Base-by-base conservation (phyloP, 2,329 filamentous ascomycete genomes). In the Fusarium domesticum region DNA sequence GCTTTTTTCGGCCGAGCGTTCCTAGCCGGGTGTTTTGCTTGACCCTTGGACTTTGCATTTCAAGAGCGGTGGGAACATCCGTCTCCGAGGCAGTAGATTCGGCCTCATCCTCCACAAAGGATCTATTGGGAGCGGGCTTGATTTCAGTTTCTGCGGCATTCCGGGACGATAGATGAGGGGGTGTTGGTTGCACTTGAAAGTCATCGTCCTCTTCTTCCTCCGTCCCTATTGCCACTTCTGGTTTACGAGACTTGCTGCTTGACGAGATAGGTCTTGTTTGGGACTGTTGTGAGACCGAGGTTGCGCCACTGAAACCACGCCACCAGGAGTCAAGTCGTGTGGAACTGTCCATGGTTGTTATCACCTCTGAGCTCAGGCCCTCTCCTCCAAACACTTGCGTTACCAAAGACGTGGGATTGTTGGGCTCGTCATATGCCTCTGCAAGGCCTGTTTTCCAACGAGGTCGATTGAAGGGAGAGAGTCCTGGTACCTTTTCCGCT, bases 131-230 rank as follows among this genome's bases (percentile, higher is more conserved):
- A 39, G 44, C 39, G 14, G 30, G 39, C 37, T 32, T 43, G 37
- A 30, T 37, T 14, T 32, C 50, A 33, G 37, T 45, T 31, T 36
- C 44, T 25, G 43, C 39, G 36, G 47, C 50, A 18, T 59, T 66
- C 34, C 54, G 48, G 20, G 56, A 54, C 36, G 49, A 53, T 32
- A 70, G 59, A 33, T 64, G 64, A 12, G 71, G 68, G 3, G 75
- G 75, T 2, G 74, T 76, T 16, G 67, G 62, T 47, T 77, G 76
- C 6, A 77, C 64, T 49, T 79, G 71, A 37, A 78, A 79, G 43
- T 76, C 75, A 35, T 71, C 71, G n/a, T 73, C 72, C 10, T 74
- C 69, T 4, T 65, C 65, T 16, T 65, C 59, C n/a, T 50, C 48
- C 6, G 50, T 44, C n/a, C 62, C 56, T 17, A 48, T 47, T 2